Percentiles rank a stretch among this genome's conserved stretches.
Conservation (phyloP, 257 asterid genomes). For the Hygrophila difformis region DNA sequence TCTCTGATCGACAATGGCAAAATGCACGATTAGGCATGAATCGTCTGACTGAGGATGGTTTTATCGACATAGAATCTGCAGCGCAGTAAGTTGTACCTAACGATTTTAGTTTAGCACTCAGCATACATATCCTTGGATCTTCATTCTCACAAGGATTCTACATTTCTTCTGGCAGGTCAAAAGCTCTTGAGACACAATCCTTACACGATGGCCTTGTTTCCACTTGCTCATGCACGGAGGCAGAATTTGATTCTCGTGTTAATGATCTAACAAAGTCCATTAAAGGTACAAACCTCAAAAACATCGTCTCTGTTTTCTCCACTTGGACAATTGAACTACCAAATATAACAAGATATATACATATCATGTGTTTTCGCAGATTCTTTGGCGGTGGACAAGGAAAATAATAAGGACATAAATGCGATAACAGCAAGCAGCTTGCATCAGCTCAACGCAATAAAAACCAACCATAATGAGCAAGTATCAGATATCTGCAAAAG, state of each 20-base stretch:
- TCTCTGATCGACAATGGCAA: constrained; percentile 39
- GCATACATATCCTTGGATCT: constrained; percentile 1
- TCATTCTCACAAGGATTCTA: not conserved
- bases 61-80: constrained; percentile 30
- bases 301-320: too few species aligned
- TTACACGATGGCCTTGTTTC: constrained; percentile 36
- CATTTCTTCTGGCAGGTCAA: constrained; percentile 32
- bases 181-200: constrained; percentile 28
- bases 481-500: constrained; percentile 42
- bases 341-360: not conserved
- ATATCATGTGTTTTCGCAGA: constrained; percentile 30
- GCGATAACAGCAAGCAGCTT: constrained; percentile 24
- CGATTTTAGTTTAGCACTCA: constrained; percentile 3
- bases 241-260: constrained; percentile 29
- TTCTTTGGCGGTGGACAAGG: constrained; percentile 45
- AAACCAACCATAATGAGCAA: constrained; percentile 29
- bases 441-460: constrained; percentile 37
- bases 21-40: constrained; percentile 28
- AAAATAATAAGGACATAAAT: constrained; percentile 35
- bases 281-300: constrained; percentile 33
- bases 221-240: constrained; percentile 30
- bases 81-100: constrained; percentile 39
- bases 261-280: constrained; percentile 28
- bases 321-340: too few species aligned
- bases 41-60: constrained; percentile 26